Conservation (phyloP, 169 alveolate genomes). For the Cryptosporidium andersoni region DNA sequence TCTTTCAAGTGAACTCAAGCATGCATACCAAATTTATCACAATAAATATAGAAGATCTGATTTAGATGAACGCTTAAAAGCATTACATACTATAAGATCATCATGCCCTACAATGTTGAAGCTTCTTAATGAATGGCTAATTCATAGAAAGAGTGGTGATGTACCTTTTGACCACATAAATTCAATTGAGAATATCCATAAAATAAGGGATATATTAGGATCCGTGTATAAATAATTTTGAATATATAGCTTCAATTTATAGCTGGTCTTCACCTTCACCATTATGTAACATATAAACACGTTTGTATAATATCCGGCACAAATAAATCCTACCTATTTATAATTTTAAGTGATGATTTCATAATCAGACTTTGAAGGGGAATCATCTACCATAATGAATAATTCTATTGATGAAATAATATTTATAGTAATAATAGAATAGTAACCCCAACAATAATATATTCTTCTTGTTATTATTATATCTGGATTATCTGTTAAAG, state of each 20-base stretch:
- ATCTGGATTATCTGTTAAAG: not conserved
- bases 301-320: not conserved
- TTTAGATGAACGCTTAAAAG: constrained; percentile 30
- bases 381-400: not conserved
- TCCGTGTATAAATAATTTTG: not conserved
- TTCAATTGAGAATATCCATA: constrained; percentile 36
- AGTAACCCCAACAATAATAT: constrained; percentile 15
- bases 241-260: not conserved
- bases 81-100: constrained; percentile 25
- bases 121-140: constrained; percentile 31
- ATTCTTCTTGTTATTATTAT: not conserved
- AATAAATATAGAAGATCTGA: constrained; percentile 15
- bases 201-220: constrained; percentile 10
- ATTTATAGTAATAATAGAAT: not conserved
- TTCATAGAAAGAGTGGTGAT: constrained; percentile 11
- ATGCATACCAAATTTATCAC: constrained; percentile 18
- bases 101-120: constrained; percentile 63
- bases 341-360: not conserved
- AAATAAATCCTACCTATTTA: not conserved
- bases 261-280: too few species aligned
- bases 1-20: constrained; percentile 30
- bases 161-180: constrained; percentile 4
- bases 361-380: not conserved
- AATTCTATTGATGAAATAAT: not conserved
- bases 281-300: not conserved